These are phyloP conservation scores for Suhomyces coccinellae DNA, from an alignment of 1,139 yeast genomes.

Conservation along the genomic window DNA sequence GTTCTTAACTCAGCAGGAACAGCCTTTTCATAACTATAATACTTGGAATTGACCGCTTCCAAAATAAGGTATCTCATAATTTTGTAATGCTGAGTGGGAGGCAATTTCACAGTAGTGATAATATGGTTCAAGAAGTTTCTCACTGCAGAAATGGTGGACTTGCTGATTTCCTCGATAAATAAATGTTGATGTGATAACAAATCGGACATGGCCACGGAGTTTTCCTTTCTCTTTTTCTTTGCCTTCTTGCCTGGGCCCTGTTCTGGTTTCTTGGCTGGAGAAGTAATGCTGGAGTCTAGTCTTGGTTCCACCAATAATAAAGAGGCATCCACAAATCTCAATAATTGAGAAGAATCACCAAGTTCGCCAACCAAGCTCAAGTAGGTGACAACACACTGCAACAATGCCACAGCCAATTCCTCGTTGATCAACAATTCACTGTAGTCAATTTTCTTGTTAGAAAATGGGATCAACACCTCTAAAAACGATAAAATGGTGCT, in stretches of 20 bases:
- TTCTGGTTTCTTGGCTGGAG: conserved; percentile 9
- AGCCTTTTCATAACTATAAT: conserved; percentile 25
- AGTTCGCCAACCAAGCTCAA: conserved; percentile 34
- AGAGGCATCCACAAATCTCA: conserved; percentile 49
- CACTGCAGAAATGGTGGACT: conserved; percentile 36
- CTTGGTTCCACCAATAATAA: conserved; percentile 47
- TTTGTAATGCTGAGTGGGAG: conserved; percentile 63
- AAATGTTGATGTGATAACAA: conserved; percentile 65
- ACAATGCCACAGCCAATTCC: conserved; percentile 27
- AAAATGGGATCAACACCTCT: conserved; percentile 56
- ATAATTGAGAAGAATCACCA: conserved; percentile 40
- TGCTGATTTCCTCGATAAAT: conserved; percentile 48
- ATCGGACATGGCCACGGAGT: conserved; percentile 61
- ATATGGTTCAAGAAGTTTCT: conserved; percentile 51
- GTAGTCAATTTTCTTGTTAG: conserved; percentile 37
- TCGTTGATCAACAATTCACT: conserved; percentile 35
- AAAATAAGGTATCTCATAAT: conserved; percentile 58
- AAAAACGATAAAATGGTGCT: conserved; percentile 48
- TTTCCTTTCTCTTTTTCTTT: conserved; percentile 45
- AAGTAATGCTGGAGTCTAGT: conserved; percentile 15
- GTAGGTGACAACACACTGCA: conserved; percentile 30
- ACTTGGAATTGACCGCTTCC: conserved; percentile 41
- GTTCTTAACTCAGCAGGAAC: conserved; percentile 34
- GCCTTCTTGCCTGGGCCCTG: conserved; percentile 21
- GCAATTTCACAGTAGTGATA: conserved; percentile 52